These are phyloP conservation scores for Trichoderma koningii DNA, from an alignment of 2,329 filamentous ascomycete species.

Conservation along the genomic window DNA sequence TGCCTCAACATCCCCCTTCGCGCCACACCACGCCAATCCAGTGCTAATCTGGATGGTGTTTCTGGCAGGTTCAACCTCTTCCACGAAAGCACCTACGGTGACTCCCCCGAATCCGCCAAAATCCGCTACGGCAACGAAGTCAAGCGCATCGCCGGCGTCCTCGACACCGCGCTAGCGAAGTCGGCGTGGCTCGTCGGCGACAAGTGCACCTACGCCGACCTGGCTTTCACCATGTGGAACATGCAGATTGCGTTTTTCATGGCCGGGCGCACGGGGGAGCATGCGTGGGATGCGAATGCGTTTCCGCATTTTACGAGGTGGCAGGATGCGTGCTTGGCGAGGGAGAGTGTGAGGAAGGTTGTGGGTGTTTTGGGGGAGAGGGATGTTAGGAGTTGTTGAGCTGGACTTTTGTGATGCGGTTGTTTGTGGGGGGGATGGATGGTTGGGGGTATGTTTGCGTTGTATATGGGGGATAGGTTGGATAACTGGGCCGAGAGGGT, in stretches of 20 bases:
- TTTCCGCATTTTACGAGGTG: not conserved
- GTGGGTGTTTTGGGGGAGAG: not conserved
- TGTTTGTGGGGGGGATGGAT: not conserved
- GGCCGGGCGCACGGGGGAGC: not conserved
- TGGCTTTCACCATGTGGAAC: slow-evolving; percentile 26
- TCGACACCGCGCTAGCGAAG: slow-evolving; percentile 25
- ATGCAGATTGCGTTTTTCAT: slow-evolving; percentile 8
- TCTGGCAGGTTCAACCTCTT: slow-evolving; percentile 25
- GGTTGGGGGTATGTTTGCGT: no score
- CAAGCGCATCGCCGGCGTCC: slow-evolving; percentile 34
- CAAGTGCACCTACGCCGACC: slow-evolving; percentile 23
- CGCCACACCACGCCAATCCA: no score
- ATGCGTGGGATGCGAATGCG: not conserved
- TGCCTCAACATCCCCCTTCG: no score
- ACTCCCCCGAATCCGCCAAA: slow-evolving; percentile 33
- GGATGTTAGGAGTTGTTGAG: not conserved
- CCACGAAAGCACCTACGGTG: slow-evolving; percentile 13
- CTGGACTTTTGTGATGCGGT: no score
- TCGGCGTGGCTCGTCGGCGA: slow-evolving; percentile 25
- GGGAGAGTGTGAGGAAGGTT: not conserved
- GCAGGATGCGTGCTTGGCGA: not conserved
- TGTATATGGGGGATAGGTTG: no score
- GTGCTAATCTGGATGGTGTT: not conserved
- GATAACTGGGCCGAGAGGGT: no score
- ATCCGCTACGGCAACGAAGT: slow-evolving; percentile 36